phyloP scores from a whole-genome alignment of 2,329 filamentous ascomycete species.

The Hortaea werneckii region DNA sequence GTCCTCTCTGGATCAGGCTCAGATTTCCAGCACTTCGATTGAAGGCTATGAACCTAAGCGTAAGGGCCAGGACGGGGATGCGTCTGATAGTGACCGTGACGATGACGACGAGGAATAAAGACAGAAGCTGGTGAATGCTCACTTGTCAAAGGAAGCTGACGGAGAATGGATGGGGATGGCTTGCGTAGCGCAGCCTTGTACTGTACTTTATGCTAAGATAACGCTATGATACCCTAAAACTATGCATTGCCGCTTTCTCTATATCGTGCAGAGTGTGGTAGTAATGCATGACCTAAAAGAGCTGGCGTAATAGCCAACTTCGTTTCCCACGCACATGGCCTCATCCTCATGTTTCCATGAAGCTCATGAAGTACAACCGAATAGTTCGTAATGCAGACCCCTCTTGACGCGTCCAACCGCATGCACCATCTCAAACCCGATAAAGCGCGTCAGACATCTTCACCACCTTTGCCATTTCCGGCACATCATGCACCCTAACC shows the following conservation, averaged over 20 bases:
- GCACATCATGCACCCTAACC: constrained; percentile 81
- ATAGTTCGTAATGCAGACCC: no score
- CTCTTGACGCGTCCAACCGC: no score
- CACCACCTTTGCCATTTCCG: constrained; percentile 73
- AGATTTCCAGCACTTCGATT: constrained; percentile 12
- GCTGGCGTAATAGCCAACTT: not conserved
- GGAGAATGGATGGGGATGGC: not conserved
- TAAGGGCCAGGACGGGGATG: not conserved
- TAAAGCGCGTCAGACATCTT: constrained; percentile 83
- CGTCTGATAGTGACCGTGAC: not conserved
- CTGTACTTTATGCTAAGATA: not conserved
- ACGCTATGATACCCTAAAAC: not conserved
- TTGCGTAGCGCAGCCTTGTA: not conserved
- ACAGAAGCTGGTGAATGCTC: not conserved
- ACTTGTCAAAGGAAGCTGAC: not conserved
- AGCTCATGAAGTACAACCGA: no score
- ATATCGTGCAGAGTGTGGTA: not conserved
- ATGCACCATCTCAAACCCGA: not conserved
- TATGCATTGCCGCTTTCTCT: not conserved
- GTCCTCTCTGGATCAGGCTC: constrained; percentile 1
- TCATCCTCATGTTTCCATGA: no score
- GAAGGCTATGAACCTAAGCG: constrained; percentile 21
- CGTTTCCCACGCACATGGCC: no score
- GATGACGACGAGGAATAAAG: not conserved
- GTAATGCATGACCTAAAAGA: not conserved